Evolutionary conservation across 345 rosid species (phyloP), one percentile per base, ranked within the genome.

Genomic region (Lepidium africanum): DNA sequence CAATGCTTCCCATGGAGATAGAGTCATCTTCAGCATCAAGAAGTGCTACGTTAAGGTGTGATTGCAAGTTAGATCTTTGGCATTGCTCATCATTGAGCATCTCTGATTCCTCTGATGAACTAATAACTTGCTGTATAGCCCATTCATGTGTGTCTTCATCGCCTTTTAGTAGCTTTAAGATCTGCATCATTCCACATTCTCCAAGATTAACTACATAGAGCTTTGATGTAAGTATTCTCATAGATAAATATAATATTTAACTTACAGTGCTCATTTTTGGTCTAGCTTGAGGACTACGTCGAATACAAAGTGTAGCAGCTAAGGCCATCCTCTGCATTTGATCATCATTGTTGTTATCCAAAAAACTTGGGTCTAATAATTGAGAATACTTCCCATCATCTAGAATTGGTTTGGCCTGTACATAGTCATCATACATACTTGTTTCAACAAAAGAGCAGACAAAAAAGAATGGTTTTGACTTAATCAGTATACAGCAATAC

Each of bases 401-500:
- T 21, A 95, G 81, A 72, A 89, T 76, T 45, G 96, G 97, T 49
- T 77, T 87, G 42, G 99, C 99, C 99, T 94, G 84, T 14, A 63
- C 35, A 48, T 54, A 42, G 67, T 59, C 59, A 49, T 37, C 21
- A 36, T 9, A 51, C 9, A 42, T 58, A 50, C 15, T 21, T 51
- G 49, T 59, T 46, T 35, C 16, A 67, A 25, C 16, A 59, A 27
- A 21, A 25, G 25, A 59, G 42, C 32, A 53, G 10, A 70, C 38
- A 52, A n/a, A 13, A 19, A 43, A 53, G 10, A n/a, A 35, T 52
- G 65, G 35, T 56, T 43, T 36, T 1, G 0, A 39, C 21, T 56
- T 12, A 65, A 43, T n/a, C 0, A 23, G 76, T 88, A 50, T 82
- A 71, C 89, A 92, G 87, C 78, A 81, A 88, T 77, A 67, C 96